Evolutionary conservation across 2,329 filamentous ascomycete genomes (phyloP), one percentile per base, ranked within the genome.

Genomic region (Blumeriella jaapii): DNA sequence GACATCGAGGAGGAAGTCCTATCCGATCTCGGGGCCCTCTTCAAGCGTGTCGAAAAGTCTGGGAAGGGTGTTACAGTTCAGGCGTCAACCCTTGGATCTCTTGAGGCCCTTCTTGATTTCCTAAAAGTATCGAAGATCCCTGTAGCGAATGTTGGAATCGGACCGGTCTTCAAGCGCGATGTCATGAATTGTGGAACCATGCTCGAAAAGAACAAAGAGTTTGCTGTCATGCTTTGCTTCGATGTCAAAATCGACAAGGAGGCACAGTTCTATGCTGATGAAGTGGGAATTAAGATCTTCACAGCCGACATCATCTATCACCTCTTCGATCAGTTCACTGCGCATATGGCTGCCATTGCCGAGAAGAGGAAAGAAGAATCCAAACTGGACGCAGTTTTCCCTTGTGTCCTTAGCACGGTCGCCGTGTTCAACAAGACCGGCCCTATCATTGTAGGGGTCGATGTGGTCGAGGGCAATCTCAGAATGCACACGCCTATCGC

Each of bases 171-270:
- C 74, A 95, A 95, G 69, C 84, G 91, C 53, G 91, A 98, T 61
- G 83, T 98, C 36, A 91, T 96, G 73, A 87, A 78, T 76, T 71
- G 84, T 66, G 87, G 85, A 55, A 82, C 84, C 49, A 98, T 98
- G 91, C 60, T 96, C 54, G 91, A 98, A 62, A 96, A 95, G 65
- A 73, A 79, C 11, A 85, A 85, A 48, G 87, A 98, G 57, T 93
- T 79, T 51, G 91, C 91, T n/a, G 84, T 96, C 57, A 98, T 98
- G 91, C 77, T 98, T 32, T 96, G 91, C 60, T 98, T 98, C 70
- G 93, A 98, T 59, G 91, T 98, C 63, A 96, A 95, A 67, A 84
- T 98, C 11, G 91, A 98, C 64, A 96, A 94, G 61, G 91, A 98
- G 57, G 91, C 91, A 1, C 77, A 81, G 47, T 70, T 74, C 7